Conservation (phyloP, 1,139 yeast genomes). For the Groenewaldozyma auringiensis region DNA sequence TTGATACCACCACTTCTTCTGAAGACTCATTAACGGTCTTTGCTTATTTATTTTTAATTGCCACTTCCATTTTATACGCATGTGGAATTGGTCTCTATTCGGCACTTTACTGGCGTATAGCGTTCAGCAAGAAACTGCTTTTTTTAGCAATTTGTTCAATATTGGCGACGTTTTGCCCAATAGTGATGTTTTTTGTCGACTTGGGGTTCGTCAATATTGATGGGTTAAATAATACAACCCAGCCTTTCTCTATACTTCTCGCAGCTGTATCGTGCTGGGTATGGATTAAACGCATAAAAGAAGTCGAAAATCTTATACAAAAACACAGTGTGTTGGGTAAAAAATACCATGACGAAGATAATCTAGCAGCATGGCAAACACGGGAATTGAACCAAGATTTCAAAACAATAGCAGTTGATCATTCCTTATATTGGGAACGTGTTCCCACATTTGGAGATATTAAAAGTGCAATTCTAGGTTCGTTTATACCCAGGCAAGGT, state of each 20-base stretch:
- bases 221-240: slow-evolving; percentile 67
- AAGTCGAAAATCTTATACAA: slow-evolving; percentile 53
- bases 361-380: background rate
- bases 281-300: slow-evolving; percentile 68
- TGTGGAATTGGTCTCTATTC: slow-evolving; percentile 54
- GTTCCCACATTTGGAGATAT: background rate
- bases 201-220: slow-evolving; percentile 64
- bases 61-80: slow-evolving; percentile 63
- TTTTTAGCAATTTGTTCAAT: slow-evolving; percentile 48
- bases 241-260: slow-evolving; percentile 42
- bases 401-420: background rate
- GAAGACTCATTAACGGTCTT: slow-evolving; percentile 44
- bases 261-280: slow-evolving; percentile 68
- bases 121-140: slow-evolving; percentile 37
- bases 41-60: slow-evolving; percentile 66
- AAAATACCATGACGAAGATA: slow-evolving; percentile 65
- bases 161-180: slow-evolving; percentile 55
- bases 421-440: background rate
- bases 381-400: background rate
- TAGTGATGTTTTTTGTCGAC: slow-evolving; percentile 72
- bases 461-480: background rate
- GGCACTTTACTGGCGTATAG: slow-evolving; percentile 44
- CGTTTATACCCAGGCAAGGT: background rate
- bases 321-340: slow-evolving; percentile 72
- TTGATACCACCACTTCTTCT: slow-evolving; percentile 31